A percentile compares a stretch with the other conserved stretches of the same genome.
These are phyloP conservation scores for Viola odorata DNA, from an alignment of 345 rosid genomes.

Conservation along the genomic window DNA sequence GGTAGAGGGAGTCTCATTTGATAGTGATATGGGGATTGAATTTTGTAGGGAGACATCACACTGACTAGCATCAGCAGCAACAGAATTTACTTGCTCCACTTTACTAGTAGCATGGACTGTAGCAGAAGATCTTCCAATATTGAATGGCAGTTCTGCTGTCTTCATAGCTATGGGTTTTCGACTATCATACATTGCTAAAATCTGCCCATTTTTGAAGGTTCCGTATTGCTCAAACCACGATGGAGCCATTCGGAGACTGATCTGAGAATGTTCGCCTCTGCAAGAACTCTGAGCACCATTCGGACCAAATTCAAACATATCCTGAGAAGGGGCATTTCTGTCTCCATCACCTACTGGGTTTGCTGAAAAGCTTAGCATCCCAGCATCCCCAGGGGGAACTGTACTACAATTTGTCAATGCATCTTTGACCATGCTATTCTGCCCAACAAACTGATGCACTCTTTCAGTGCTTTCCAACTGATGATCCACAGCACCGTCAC, in stretches of 20 bases:
- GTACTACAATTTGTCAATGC: slow-evolving; percentile 17
- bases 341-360: slow-evolving; percentile 23
- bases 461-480: slow-evolving; percentile 32
- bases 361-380: slow-evolving; percentile 26
- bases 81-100: slow-evolving; percentile 29
- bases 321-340: slow-evolving; percentile 28
- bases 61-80: slow-evolving; percentile 29
- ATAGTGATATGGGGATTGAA: slow-evolving; percentile 24
- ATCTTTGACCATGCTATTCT: slow-evolving; percentile 32
- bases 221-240: slow-evolving; percentile 77
- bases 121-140: slow-evolving; percentile 40
- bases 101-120: slow-evolving; percentile 27
- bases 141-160: slow-evolving; percentile 37
- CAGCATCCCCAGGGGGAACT: slow-evolving; percentile 32
- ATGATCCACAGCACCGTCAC: slow-evolving; percentile 35
- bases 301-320: slow-evolving; percentile 27
- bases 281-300: slow-evolving; percentile 35
- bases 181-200: slow-evolving; percentile 38
- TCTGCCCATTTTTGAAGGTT: slow-evolving; percentile 59
- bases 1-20: slow-evolving; percentile 33
- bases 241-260: slow-evolving; percentile 72
- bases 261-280: slow-evolving; percentile 43
- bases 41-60: slow-evolving; percentile 24
- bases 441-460: slow-evolving; percentile 36
- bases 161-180: slow-evolving; percentile 31